These are phyloP conservation scores for Clathrus columnatus DNA, from an alignment of 768 basidiomycete species.

Conservation along the genomic window DNA sequence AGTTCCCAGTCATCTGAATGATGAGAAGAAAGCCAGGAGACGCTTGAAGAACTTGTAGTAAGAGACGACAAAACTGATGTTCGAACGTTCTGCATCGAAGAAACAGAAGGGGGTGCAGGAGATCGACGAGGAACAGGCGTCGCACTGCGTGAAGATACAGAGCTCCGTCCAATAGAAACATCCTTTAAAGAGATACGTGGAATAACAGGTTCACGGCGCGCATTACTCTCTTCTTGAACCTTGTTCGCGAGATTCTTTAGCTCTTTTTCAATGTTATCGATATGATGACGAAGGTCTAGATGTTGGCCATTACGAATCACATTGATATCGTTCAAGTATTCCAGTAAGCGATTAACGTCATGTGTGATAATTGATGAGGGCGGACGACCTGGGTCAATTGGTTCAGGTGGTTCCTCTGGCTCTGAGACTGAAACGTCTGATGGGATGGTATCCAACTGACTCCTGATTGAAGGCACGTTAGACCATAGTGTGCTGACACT, in stretches of 20 bases:
- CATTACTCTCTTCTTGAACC: conserved; percentile 27
- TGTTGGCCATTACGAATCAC: conserved; percentile 53
- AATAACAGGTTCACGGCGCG: conserved; percentile 16
- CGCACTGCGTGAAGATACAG: conserved; percentile 15
- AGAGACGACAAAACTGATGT: conserved; percentile 33
- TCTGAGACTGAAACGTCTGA: conserved; percentile 33
- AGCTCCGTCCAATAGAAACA: conserved; percentile 37
- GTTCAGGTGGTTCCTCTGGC: conserved; percentile 25
- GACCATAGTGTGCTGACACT: conserved; percentile 43
- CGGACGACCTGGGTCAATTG: conserved; percentile 5
- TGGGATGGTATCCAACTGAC: conserved; percentile 35
- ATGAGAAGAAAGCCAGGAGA: conserved; percentile 48
- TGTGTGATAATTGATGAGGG: conserved; percentile 29
- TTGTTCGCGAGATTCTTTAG: conserved; percentile 54
- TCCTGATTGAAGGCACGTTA: conserved; percentile 39
- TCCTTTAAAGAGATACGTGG: conserved; percentile 30
- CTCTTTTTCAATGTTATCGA: conserved; percentile 62
- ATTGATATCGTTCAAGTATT: conserved; percentile 57
- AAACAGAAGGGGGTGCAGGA: conserved; percentile 12
- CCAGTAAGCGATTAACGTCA: conserved; percentile 32
- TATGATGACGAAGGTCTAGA: conserved; percentile 53
- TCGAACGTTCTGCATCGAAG: conserved; percentile 27
- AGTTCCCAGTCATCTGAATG: conserved; percentile 63
- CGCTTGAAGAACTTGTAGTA: conserved; percentile 18
- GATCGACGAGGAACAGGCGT: conserved; percentile 17